These are phyloP conservation scores for Ophiocytium majus DNA, from an alignment of 352 stramenopile genomes.

Conservation along the genomic window DNA sequence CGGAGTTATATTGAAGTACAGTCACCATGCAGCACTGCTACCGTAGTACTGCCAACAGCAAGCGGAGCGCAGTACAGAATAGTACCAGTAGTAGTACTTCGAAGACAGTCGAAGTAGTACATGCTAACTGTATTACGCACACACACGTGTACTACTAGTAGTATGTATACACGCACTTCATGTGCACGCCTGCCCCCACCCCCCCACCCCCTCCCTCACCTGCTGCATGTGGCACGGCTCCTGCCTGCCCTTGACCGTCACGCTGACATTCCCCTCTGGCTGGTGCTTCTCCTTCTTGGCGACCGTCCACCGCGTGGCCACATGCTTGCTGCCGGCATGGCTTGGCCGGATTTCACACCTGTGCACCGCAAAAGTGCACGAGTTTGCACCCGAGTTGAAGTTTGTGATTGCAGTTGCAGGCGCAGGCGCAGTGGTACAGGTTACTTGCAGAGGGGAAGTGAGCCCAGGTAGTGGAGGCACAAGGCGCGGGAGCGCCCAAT, in stretches of 20 bases:
- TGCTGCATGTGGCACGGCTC: conserved; percentile 91
- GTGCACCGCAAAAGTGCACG: neutral
- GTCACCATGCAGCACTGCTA: neutral
- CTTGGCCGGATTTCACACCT: conserved; percentile 83
- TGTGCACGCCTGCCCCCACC: conserved; percentile 62
- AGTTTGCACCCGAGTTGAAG: neutral
- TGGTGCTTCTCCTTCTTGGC: conserved; percentile 91
- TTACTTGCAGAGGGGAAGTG: neutral
- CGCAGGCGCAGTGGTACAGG: neutral
- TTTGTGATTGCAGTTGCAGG: neutral
- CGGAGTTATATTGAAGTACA: neutral
- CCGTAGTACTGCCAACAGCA: neutral
- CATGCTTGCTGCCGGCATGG: conserved; percentile 78
- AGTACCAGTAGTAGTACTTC: too few relatives aligned
- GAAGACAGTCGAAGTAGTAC: too few relatives aligned
- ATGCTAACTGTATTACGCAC: too few relatives aligned
- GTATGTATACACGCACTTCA: neutral
- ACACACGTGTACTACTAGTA: neutral
- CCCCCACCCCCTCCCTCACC: conserved; percentile 61
- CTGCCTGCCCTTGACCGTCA: conserved; percentile 87
- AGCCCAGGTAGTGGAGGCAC: too few relatives aligned
- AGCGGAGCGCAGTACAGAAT: neutral
- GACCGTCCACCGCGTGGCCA: conserved; percentile 78
- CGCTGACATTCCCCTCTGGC: conserved; percentile 57
- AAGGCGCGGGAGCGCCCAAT: too few relatives aligned